phyloP scores from a whole-genome alignment of 352 stramenopile species.

The Globisporangium heterothallicum region DNA sequence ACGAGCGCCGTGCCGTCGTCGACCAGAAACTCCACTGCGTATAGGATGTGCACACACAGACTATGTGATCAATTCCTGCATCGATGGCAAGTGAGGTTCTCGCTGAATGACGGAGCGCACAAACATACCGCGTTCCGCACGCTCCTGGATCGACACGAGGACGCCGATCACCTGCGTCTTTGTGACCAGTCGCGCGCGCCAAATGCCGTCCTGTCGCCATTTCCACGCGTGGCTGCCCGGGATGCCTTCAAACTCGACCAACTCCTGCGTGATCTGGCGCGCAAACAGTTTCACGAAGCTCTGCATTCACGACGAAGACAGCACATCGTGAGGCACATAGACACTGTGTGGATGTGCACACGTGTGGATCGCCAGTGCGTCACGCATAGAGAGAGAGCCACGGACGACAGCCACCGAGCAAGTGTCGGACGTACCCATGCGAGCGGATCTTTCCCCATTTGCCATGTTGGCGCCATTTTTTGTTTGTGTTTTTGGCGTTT shows the following conservation, averaged over 20 bases:
- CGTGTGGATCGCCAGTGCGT: background rate
- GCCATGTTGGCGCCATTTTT: constrained; percentile 1
- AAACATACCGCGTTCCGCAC: constrained; percentile 42
- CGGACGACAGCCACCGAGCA: no score
- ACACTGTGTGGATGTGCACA: background rate
- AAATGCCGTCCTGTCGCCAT: constrained; percentile 17
- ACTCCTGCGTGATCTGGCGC: constrained; percentile 30
- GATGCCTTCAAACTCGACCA: constrained; percentile 43
- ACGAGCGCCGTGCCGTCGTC: constrained; percentile 70
- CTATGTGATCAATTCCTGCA: background rate
- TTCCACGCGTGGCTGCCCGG: constrained; percentile 56
- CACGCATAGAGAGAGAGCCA: background rate
- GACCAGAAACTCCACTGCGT: constrained; percentile 58
- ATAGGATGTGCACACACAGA: background rate
- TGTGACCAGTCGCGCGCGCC: constrained; percentile 39
- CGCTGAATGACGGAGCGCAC: no score
- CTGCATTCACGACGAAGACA: constrained; percentile 22
- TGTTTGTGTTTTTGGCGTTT: no score
- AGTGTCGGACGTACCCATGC: constrained; percentile 55
- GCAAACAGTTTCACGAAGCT: constrained; percentile 65
- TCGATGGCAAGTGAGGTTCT: background rate
- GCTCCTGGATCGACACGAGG: constrained; percentile 49
- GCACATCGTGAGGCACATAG: background rate
- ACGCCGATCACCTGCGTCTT: constrained; percentile 64
- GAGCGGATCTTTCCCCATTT: constrained; percentile 33